phyloP scores from a whole-genome alignment of 352 stramenopile species.

The Phytophthora fragariae region DNA sequence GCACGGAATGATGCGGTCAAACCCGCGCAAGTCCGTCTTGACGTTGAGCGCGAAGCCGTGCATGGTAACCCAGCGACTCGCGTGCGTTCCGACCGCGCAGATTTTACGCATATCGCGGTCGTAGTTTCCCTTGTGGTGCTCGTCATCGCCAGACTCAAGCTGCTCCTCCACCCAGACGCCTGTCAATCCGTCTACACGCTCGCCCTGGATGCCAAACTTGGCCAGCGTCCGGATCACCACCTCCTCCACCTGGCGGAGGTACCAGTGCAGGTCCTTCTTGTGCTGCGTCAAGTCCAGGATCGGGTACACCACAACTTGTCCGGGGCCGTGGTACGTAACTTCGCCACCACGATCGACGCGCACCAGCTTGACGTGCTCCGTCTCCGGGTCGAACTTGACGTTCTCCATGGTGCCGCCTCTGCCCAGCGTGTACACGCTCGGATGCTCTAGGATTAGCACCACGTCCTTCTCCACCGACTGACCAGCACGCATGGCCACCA shows the following conservation, averaged over 20 bases:
- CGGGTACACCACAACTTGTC: conserved; percentile 98
- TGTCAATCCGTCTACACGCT: conserved; percentile 92
- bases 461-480: conserved; percentile 58
- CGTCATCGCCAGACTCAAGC: conserved; percentile 9
- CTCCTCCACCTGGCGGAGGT: conserved; percentile 96
- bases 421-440: conserved; percentile 97
- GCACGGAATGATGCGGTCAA: conserved; percentile 97
- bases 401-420: conserved; percentile 94
- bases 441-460: conserved; percentile 80
- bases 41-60: conserved; percentile 99
- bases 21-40: conserved; percentile 90
- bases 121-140: conserved; percentile 39
- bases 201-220: conserved; percentile 87
- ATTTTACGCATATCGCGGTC: conserved; percentile 93
- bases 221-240: conserved; percentile 94
- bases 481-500: conserved; percentile 57
- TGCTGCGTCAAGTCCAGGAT: conserved; percentile 96
- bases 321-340: conserved; percentile 98
- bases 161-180: conserved; percentile 96
- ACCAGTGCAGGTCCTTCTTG: conserved; percentile 98
- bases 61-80: conserved; percentile 97
- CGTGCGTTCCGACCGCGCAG: conserved; percentile 95
- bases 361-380: conserved; percentile 90
- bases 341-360: conserved; percentile 98
- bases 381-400: conserved; percentile 80